These are phyloP conservation scores for Effrenium voratum DNA, from an alignment of 73 alveolate genomes.

Conservation along the genomic window DNA sequence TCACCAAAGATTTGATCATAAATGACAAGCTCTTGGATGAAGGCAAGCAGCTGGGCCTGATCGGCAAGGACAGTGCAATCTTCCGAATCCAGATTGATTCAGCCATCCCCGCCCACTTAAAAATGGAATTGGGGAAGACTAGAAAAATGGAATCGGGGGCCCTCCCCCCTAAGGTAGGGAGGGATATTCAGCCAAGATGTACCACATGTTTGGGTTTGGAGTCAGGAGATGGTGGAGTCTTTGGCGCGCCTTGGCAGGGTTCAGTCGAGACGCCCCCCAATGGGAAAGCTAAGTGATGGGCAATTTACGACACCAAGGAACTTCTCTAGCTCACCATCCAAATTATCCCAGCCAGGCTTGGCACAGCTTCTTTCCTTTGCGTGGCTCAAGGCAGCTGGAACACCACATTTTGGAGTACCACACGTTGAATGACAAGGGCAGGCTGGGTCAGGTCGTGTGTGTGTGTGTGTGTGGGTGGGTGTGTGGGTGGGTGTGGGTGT, in stretches of 20 bases:
- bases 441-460: too few relatives aligned
- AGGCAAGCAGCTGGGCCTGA: constrained; percentile 69
- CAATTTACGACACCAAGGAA: too few relatives aligned
- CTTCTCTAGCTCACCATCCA: too few relatives aligned
- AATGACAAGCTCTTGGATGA: constrained; percentile 79
- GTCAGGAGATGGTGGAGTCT: constrained; percentile 37
- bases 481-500: too few relatives aligned
- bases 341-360: too few relatives aligned
- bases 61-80: constrained; percentile 47
- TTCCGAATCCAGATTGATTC: too few relatives aligned
- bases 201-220: neutral
- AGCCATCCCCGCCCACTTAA: too few relatives aligned
- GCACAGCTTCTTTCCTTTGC: neutral
- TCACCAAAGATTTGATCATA: constrained; percentile 55
- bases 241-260: neutral
- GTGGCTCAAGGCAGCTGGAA: constrained; percentile 86
- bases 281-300: neutral
- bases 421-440: constrained; percentile 21
- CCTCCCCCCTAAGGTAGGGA: too few relatives aligned
- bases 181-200: too few relatives aligned
- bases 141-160: too few relatives aligned
- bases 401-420: constrained; percentile 31
- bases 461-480: too few relatives aligned
- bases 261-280: neutral
- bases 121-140: too few relatives aligned